Conservation (phyloP, 768 basidiomycete genomes). For the Xerocomellus amylosporus region DNA sequence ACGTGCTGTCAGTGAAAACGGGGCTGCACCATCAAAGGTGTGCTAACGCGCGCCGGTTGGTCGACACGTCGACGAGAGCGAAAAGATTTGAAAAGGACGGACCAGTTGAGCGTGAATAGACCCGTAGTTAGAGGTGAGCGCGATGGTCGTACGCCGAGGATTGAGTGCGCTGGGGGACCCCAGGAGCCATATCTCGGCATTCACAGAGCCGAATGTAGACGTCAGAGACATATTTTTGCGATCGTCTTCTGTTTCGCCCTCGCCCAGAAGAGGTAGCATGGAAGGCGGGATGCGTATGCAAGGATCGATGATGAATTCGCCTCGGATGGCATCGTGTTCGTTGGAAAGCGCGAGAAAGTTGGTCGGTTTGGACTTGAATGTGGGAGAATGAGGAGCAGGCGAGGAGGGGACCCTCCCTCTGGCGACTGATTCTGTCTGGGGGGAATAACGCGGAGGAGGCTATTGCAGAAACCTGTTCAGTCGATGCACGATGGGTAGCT, state of each 20-base stretch:
- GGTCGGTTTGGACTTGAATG: constrained; percentile 29
- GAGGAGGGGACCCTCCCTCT: not conserved
- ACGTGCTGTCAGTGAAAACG: constrained; percentile 16
- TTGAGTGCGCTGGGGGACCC: not conserved
- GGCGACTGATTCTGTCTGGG: not conserved
- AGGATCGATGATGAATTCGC: constrained; percentile 45
- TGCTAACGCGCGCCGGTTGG: constrained; percentile 4
- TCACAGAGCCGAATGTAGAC: constrained; percentile 35
- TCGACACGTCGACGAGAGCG: not conserved
- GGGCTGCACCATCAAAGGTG: constrained; percentile 7
- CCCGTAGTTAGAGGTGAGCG: constrained; percentile 17
- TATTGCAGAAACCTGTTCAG: not conserved
- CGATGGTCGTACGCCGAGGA: constrained; percentile 19
- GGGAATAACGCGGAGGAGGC: constrained; percentile 29
- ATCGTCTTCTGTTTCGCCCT: constrained; percentile 35
- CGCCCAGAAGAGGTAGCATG: constrained; percentile 38
- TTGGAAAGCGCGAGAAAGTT: constrained; percentile 21
- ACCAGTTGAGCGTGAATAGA: constrained; percentile 20
- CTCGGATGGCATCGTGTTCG: constrained; percentile 7
- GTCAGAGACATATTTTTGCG: constrained; percentile 40
- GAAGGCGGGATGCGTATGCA: constrained; percentile 37
- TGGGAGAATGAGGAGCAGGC: too few relatives aligned
- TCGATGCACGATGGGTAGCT: not conserved
- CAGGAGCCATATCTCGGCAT: constrained; percentile 41
- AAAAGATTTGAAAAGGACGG: not conserved